These are phyloP conservation scores for Hypoxylon cercidicola DNA, from an alignment of 495 filamentous ascomycete genomes.

Conservation along the genomic window DNA sequence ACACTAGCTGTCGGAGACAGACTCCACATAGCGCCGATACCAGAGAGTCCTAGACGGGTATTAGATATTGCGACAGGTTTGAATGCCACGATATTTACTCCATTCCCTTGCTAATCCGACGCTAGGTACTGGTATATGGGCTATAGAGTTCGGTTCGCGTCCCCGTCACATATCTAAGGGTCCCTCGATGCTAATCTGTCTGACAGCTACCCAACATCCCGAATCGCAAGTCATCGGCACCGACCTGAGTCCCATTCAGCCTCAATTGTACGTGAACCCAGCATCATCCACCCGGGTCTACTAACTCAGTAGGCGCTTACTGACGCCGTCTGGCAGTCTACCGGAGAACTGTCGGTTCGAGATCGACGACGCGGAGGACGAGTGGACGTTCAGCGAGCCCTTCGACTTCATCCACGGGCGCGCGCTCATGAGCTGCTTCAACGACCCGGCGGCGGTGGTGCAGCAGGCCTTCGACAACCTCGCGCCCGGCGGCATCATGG, in stretches of 20 bases:
- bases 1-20: slow-evolving; percentile 53
- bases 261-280: slow-evolving; percentile 50
- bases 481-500: slow-evolving; percentile 62
- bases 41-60: slow-evolving; percentile 48
- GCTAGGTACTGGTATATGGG: slow-evolving; percentile 56
- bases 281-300: background rate
- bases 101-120: slow-evolving; percentile 17
- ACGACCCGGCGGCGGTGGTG: slow-evolving; percentile 60
- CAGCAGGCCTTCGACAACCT: slow-evolving; percentile 56
- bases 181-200: slow-evolving; percentile 11
- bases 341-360: slow-evolving; percentile 65
- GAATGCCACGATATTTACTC: background rate
- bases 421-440: slow-evolving; percentile 60
- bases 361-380: slow-evolving; percentile 64
- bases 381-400: slow-evolving; percentile 60
- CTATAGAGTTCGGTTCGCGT: slow-evolving; percentile 52
- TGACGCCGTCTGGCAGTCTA: slow-evolving; percentile 37
- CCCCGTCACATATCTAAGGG: background rate
- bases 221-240: slow-evolving; percentile 56
- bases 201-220: slow-evolving; percentile 43
- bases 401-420: slow-evolving; percentile 67
- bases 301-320: background rate
- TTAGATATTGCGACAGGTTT: slow-evolving; percentile 58
- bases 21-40: slow-evolving; percentile 55
- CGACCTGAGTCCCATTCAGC: slow-evolving; percentile 65